phyloP scores from a whole-genome alignment of 2,329 filamentous ascomycete genomes.

The Venturiaceae sp. region DNA sequence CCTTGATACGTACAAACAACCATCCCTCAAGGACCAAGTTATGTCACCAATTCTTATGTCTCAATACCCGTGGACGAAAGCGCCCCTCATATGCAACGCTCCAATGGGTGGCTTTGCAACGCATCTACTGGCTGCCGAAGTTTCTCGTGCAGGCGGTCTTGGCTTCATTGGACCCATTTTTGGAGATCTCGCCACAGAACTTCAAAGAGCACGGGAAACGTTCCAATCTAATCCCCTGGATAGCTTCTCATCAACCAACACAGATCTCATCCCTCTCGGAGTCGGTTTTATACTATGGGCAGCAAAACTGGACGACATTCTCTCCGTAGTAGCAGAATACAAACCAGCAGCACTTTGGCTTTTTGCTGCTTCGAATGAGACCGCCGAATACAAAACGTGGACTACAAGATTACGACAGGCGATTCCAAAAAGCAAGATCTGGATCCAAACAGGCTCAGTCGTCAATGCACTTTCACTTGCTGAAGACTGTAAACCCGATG shows the following conservation, averaged over 20 bases:
- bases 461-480: slow-evolving; percentile 22
- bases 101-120: slow-evolving; percentile 1
- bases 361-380: background rate
- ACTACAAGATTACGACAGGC: background rate
- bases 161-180: background rate
- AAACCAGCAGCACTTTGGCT: slow-evolving; percentile 2
- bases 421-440: slow-evolving; percentile 25
- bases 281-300: background rate
- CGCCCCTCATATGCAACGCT: background rate
- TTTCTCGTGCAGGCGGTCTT: background rate
- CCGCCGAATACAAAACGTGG: background rate
- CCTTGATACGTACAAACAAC: too few species aligned
- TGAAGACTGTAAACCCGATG: slow-evolving; percentile 33
- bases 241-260: background rate
- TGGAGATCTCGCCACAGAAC: background rate
- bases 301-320: background rate
- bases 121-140: background rate
- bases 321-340: background rate
- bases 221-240: background rate
- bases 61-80: background rate
- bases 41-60: background rate
- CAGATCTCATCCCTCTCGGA: too few species aligned
- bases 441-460: slow-evolving; percentile 54
- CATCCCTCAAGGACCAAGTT: too few species aligned
- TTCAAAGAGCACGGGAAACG: background rate